Base-by-base conservation (phyloP, 2,329 filamentous ascomycete genomes). In the Zymoseptoria ardabiliae region DNA sequence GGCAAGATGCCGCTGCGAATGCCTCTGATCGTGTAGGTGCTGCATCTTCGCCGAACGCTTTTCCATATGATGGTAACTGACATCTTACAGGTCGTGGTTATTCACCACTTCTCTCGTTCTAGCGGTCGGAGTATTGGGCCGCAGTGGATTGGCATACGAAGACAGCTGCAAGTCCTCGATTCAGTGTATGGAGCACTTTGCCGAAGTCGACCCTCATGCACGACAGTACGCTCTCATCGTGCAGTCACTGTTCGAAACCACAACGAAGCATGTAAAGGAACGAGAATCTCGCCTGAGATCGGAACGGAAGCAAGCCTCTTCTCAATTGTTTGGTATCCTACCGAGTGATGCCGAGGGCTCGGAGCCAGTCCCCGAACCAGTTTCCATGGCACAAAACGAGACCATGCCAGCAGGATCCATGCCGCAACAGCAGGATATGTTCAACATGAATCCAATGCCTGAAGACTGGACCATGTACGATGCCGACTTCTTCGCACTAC, bases 41-140 rank as follows among this genome's bases (percentile, higher is more conserved):
- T 28, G n/a, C n/a, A 20, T 9, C 17, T 2, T 3, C 8, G 13
- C 17, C 48, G 10, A 4, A 17, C 30, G 28, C 17, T 45, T 3
- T 19, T n/a, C 19, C 1, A 35, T 58, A 10, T 55, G 3, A 23
- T 28, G 1, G 30, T 35, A 58, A 59, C 50, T 56, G 10, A 52
- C 56, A 1, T 52, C 3, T 4, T 30, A 8, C 11, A 68, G 67
- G 23, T 69, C 68, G 2, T 71, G 69, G 69, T 61, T 71, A 1
- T 71, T 71, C 55, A 67, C 68, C 0, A 64, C 67, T n/a, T 65
- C 69, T 6, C 63, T 71, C 7, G 68, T 70, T 0, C 64, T 71
- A 1, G 67, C 66, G 19, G 62, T 70, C 9, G 70, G 66, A 2
- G 58, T 68, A 1, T 58, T 71, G 2, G 68, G 67, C 7, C 63